These are phyloP conservation scores for Comarum palustre DNA, from an alignment of 306 rosid genomes.

Conservation along the genomic window DNA sequence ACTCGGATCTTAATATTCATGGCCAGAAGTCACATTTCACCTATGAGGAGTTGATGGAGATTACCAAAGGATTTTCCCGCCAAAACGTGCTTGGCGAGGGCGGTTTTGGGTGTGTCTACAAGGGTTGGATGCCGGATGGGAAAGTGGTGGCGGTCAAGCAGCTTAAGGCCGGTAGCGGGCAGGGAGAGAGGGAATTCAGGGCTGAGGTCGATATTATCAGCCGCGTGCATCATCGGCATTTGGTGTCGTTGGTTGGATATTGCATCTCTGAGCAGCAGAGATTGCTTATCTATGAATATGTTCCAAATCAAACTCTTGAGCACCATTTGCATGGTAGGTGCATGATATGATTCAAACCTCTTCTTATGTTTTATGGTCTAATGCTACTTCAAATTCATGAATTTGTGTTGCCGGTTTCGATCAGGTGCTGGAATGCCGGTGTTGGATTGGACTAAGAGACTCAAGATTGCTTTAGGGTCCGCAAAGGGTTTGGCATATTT, in stretches of 20 bases:
- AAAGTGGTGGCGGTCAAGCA: slow-evolving; percentile 73
- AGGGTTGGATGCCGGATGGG: slow-evolving; percentile 68
- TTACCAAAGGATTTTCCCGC: slow-evolving; percentile 60
- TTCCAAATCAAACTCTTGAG: slow-evolving; percentile 78
- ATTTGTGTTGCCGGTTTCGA: slow-evolving; percentile 16
- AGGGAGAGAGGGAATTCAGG: slow-evolving; percentile 85
- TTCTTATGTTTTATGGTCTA: slow-evolving; percentile 8
- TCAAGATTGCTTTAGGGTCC: slow-evolving; percentile 78
- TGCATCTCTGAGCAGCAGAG: slow-evolving; percentile 68
- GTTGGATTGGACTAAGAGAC: slow-evolving; percentile 78
- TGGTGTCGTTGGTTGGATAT: slow-evolving; percentile 83
- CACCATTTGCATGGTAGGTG: slow-evolving; percentile 81
- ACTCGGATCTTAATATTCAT: slow-evolving; percentile 30
- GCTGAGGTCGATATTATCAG: slow-evolving; percentile 90
- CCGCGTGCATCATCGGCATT: slow-evolving; percentile 82
- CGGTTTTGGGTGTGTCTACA: slow-evolving; percentile 83
- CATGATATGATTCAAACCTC: not conserved
- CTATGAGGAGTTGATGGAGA: slow-evolving; percentile 60
- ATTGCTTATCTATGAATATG: slow-evolving; percentile 79
- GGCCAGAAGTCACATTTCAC: slow-evolving; percentile 43
- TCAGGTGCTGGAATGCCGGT: slow-evolving; percentile 54
- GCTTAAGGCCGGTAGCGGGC: slow-evolving; percentile 88
- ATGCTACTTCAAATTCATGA: not conserved
- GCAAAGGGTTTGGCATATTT: slow-evolving; percentile 91
- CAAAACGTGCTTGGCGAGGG: slow-evolving; percentile 82